Evolutionary conservation across 441 rosid genomes (phyloP).

Genomic region (Euphorbia celastroides): DNA sequence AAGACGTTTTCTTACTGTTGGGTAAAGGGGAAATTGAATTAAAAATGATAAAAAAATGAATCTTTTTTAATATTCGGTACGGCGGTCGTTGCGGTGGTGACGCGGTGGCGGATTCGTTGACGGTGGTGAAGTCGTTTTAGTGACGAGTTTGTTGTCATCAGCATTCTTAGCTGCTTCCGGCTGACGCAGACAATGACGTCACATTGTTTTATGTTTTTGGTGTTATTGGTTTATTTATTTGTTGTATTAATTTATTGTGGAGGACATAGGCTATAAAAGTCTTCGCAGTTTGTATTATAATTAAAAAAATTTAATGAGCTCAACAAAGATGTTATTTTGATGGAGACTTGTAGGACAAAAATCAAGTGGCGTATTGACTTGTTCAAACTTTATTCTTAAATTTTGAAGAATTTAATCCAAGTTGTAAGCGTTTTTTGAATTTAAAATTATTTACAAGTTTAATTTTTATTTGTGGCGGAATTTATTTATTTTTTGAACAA

Average conservation of each 20-base stretch:
- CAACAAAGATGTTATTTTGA: no score
- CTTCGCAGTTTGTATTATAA: not conserved
- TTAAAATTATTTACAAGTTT: no score
- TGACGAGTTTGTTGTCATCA: constrained; percentile 35
- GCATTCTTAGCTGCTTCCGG: constrained; percentile 26
- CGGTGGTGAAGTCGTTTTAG: constrained; percentile 40
- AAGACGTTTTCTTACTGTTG: not conserved
- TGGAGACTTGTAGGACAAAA: no score
- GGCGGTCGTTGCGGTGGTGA: not conserved
- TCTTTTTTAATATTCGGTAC: not conserved
- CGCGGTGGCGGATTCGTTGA: constrained; percentile 9
- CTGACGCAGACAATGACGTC: constrained; percentile 38
- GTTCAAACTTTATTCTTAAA: no score
- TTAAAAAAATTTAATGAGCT: no score
- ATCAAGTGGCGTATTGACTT: no score
- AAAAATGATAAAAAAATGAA: not conserved
- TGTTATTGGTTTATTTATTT: not conserved
- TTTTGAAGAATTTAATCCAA: no score
- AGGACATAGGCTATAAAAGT: not conserved
- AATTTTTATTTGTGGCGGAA: no score
- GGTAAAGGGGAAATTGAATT: not conserved
- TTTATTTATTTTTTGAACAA: no score
- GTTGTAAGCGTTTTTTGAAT: no score
- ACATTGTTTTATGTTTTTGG: not conserved
- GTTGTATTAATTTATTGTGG: no score